phyloP scores from a whole-genome alignment of 1,139 yeast genomes.

The Suhomyces kunorum region DNA sequence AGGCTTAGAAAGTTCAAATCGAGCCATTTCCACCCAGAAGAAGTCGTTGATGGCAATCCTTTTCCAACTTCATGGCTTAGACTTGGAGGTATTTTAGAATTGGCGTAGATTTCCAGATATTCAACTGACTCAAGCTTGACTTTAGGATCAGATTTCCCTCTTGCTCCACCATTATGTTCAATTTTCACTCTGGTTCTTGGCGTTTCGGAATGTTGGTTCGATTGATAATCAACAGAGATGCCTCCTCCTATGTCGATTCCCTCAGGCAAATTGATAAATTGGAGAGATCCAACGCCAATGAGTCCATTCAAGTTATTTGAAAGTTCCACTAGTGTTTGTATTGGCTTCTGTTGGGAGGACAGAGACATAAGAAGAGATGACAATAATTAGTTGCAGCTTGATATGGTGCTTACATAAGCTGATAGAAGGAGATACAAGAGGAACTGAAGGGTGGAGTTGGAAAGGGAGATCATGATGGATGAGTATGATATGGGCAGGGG shows the following conservation, averaged over 20 bases:
- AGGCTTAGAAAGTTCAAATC: constrained; percentile 25
- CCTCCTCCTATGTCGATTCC: constrained; percentile 24
- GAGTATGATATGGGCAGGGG: no score
- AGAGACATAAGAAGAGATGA: background rate
- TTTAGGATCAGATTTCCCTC: background rate
- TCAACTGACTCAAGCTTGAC: background rate
- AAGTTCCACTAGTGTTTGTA: constrained; percentile 14
- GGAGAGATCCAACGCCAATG: constrained; percentile 51
- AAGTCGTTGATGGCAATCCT: background rate
- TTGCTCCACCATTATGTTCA: no score
- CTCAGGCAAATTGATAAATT: constrained; percentile 42
- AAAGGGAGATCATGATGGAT: no score
- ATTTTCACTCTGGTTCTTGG: background rate
- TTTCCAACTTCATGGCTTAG: background rate
- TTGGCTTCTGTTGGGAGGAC: background rate
- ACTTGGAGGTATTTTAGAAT: no score
- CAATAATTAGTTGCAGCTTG: no score
- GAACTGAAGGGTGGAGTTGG: no score
- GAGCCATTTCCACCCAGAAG: constrained; percentile 53
- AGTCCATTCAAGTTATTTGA: constrained; percentile 44
- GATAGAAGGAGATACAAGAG: no score
- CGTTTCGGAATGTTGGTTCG: background rate
- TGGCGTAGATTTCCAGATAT: no score
- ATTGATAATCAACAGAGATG: constrained; percentile 2
- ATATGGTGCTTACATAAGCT: no score